Percentiles rank a stretch among this genome's conserved stretches.
Evolutionary conservation across 1,139 yeast species (phyloP).

Genomic region (Protomyces gravidus): DNA sequence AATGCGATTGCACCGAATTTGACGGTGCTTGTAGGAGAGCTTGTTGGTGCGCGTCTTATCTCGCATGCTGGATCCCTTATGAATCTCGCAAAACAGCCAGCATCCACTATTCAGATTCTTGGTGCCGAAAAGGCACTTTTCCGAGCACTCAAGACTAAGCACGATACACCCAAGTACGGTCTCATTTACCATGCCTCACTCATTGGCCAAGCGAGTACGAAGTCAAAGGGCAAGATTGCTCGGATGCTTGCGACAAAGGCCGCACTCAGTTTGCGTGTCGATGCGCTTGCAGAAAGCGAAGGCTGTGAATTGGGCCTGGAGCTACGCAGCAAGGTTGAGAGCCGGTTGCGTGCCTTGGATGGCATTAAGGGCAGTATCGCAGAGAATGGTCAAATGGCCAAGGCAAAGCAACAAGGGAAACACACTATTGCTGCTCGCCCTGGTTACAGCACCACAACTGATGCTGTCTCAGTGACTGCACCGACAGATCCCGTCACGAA

Average conservation of each 20-base stretch:
- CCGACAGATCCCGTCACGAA: conserved; percentile 35
- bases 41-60: conserved; percentile 95
- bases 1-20: conserved; percentile 96
- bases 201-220: conserved; percentile 92
- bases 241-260: conserved; percentile 98
- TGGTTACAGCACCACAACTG: conserved; percentile 93
- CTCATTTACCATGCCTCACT: conserved; percentile 94
- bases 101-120: conserved; percentile 94
- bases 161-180: conserved; percentile 97
- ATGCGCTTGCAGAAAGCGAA: conserved; percentile 94
- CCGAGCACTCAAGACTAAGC: conserved; percentile 97
- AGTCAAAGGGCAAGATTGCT: conserved; percentile 98
- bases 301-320: conserved; percentile 88
- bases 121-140: conserved; percentile 99
- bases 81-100: conserved; percentile 94
- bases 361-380: conserved; percentile 56
- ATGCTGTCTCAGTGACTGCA: conserved; percentile 47
- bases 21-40: conserved; percentile 94
- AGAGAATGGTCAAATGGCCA: conserved; percentile 34
- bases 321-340: conserved; percentile 89
- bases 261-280: conserved; percentile 92
- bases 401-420: conserved; percentile 51
- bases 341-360: conserved; percentile 89
- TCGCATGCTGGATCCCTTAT: conserved; percentile 98
- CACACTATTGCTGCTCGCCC: conserved; percentile 76